Evolutionary conservation across 2,329 filamentous ascomycete species (phyloP).

Genomic region (Diaporthe ilicicola): DNA sequence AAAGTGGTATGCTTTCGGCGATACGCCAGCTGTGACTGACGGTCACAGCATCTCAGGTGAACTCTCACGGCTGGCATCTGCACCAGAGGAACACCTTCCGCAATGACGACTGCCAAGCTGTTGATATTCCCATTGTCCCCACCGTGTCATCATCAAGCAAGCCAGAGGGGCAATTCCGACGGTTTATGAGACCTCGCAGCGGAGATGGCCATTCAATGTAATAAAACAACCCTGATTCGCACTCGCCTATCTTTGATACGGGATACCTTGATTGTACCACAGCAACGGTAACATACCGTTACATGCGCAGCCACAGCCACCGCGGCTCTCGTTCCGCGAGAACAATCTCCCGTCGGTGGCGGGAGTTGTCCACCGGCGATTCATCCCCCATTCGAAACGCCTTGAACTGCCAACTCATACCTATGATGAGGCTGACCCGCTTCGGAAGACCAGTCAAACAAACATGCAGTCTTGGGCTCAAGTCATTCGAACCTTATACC

Average conservation of each 20-base stretch:
- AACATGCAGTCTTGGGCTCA: conserved; percentile 11
- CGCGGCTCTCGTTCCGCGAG: neutral
- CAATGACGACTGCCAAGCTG: conserved; percentile 16
- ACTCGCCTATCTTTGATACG: conserved; percentile 20
- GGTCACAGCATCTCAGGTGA: neutral
- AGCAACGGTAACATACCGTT: neutral
- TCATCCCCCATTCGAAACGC: conserved; percentile 6
- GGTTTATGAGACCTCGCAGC: neutral
- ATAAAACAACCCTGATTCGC: conserved; percentile 19
- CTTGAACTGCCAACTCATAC: neutral
- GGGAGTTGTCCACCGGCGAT: neutral
- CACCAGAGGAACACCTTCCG: neutral
- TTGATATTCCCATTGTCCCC: neutral
- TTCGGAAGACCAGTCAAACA: conserved; percentile 4
- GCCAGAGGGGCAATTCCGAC: conserved; percentile 7
- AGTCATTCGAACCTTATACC: conserved; percentile 32
- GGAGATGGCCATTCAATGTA: conserved; percentile 1
- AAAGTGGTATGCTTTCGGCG: neutral
- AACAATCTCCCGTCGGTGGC: conserved; percentile 7
- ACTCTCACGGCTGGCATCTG: conserved; percentile 3
- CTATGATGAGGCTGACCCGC: neutral
- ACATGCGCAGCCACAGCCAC: neutral
- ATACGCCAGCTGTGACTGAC: neutral
- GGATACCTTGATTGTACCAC: conserved; percentile 7
- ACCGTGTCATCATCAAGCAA: conserved; percentile 5